A percentile compares a stretch with the other conserved stretches of the same genome.
Evolutionary conservation across 106 monocot genomes (phyloP).

Genomic region (Platanthera guangdongensis): DNA sequence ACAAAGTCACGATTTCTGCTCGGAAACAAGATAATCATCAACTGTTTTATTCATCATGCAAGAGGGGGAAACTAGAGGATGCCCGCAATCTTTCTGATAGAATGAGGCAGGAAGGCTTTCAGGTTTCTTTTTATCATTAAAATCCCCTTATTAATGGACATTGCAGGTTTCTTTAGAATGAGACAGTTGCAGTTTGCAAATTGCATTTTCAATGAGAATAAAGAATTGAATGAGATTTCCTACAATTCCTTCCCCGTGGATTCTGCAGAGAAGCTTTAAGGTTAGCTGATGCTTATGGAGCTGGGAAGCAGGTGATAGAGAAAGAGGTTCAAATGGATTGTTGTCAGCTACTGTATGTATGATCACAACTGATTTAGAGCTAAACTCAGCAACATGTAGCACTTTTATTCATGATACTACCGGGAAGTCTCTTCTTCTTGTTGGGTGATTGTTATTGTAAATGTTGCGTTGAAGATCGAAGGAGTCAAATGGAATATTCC

Average conservation of each 20-base stretch:
- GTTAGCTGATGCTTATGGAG: constrained; percentile 41
- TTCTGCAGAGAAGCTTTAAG: constrained; percentile 56
- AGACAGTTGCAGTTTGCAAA: constrained; percentile 61
- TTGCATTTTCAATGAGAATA: constrained; percentile 27
- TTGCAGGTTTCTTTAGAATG: constrained; percentile 32
- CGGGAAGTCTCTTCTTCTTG: no score
- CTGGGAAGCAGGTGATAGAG: constrained; percentile 44
- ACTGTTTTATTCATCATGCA: constrained; percentile 74
- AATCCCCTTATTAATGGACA: constrained; percentile 87
- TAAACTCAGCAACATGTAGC: no score
- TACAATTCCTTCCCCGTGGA: constrained; percentile 58
- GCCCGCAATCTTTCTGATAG: constrained; percentile 37
- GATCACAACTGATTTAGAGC: no score
- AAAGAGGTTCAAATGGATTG: constrained; percentile 48
- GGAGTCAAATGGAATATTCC: background rate
- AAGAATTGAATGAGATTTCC: constrained; percentile 52
- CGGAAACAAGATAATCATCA: no score
- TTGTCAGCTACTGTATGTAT: no score
- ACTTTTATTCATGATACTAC: no score
- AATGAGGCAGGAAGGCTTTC: constrained; percentile 49
- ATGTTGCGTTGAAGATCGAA: no score
- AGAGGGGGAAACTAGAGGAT: constrained; percentile 37
- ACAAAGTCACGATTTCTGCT: no score
- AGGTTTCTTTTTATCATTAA: constrained; percentile 49
- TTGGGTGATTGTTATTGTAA: no score